Base-by-base conservation (phyloP, 371 early-diverging fungal species). In the Ordospora pajunii region DNA sequence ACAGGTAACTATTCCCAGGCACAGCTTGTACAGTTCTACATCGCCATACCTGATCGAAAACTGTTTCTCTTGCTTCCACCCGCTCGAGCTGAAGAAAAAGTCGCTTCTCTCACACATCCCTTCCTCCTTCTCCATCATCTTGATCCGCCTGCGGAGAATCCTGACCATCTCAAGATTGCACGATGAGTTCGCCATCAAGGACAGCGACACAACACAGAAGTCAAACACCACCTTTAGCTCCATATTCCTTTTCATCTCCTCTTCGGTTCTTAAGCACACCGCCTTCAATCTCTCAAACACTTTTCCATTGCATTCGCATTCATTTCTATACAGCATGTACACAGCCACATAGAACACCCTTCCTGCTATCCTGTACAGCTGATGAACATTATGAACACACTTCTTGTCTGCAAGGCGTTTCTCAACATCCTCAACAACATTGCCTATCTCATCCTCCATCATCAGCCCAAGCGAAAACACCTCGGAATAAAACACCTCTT, bases 1-100 rank as follows among this genome's bases (percentile, higher is more conserved):
- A 23, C 65, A 17, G 1, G 42, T 53, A 3, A 77, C 27, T 50
- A 80, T 51, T 5, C 77, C 76, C 9, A 76, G 48, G 46, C 73
- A 76, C 1, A 76, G 9, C 49, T 80, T 76, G 66, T 80, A 80
- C n/a, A 42, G 44, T 21, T 64, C 58, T 19, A 80, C n/a, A 49
- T 67, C 66, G n/a, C 68, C 76, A 32, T 62, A 72, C 19, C 40
- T 63, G 8, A 72, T 40, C n/a, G 17, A 37, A 23, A 32, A 22
- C 25, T 50, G 40, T 0, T 9, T 40, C 12, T 72, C 73, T 21
- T 63, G 46, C 51, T 72, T 72, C n/a, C 50, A 58, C 21, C 67
- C 67, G n/a, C 37, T 46, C 0, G 22, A 43, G 19, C 53, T 74
- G 11, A 70, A 48, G 32, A 25, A 22, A 50, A 68, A 73, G 49